These are phyloP conservation scores for Pythium brachiatum DNA, from an alignment of 352 stramenopile genomes.

Conservation along the genomic window DNA sequence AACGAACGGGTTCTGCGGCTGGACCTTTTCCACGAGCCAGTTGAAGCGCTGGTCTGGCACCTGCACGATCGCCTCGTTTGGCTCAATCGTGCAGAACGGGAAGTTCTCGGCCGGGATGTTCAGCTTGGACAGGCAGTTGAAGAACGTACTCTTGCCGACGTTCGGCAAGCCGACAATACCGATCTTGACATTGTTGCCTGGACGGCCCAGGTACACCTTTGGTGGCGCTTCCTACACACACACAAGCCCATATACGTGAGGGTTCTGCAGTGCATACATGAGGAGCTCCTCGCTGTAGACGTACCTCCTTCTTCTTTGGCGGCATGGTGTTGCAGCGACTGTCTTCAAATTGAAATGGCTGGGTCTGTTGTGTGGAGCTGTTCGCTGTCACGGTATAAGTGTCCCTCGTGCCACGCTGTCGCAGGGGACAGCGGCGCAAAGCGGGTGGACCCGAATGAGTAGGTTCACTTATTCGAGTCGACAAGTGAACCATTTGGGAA, in stretches of 20 bases:
- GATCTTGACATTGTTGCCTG: constrained; percentile 96
- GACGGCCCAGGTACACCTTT: constrained; percentile 78
- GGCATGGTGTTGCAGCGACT: constrained; percentile 40
- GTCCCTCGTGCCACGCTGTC: background rate
- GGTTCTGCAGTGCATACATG: too few species aligned
- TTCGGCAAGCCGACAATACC: constrained; percentile 99
- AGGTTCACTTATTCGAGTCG: too few species aligned
- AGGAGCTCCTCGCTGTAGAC: too few species aligned
- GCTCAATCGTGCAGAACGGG: constrained; percentile 99
- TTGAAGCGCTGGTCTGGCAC: constrained; percentile 99
- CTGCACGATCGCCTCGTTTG: constrained; percentile 96
- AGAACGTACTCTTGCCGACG: constrained; percentile 99
- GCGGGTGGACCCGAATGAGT: too few species aligned
- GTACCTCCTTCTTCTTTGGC: constrained; percentile 87
- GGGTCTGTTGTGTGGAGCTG: constrained; percentile 9
- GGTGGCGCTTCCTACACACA: constrained; percentile 27
- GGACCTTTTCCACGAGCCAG: constrained; percentile 96
- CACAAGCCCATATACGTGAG: background rate
- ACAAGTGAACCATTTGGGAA: too few species aligned
- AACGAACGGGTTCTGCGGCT: constrained; percentile 90
- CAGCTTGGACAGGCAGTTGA: constrained; percentile 97
- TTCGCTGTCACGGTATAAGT: background rate
- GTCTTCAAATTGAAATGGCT: constrained; percentile 10
- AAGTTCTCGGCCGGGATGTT: constrained; percentile 92
- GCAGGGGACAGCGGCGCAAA: background rate